These are phyloP conservation scores for Tolypocladium paradoxum DNA, from an alignment of 2,329 filamentous ascomycete genomes.

Conservation along the genomic window DNA sequence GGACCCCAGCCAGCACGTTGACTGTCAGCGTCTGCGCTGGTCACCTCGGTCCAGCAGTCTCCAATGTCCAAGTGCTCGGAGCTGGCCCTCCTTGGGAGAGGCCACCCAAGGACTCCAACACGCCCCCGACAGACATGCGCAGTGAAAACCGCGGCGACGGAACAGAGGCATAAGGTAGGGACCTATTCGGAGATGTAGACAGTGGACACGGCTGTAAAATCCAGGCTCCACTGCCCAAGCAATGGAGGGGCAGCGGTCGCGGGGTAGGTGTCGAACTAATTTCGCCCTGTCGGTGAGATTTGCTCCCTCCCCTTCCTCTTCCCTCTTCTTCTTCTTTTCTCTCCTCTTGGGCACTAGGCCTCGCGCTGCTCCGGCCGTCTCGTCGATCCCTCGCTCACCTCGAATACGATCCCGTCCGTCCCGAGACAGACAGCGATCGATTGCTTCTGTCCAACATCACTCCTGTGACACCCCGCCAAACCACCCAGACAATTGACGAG, in stretches of 20 bases:
- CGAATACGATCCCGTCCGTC: background rate
- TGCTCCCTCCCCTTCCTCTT: background rate
- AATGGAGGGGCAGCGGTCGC: background rate
- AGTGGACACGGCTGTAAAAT: background rate
- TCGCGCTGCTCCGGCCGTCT: background rate
- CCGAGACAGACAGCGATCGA: background rate
- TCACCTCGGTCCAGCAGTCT: no score
- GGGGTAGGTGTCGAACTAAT: background rate
- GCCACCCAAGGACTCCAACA: no score
- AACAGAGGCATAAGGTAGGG: no score
- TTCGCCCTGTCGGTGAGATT: background rate
- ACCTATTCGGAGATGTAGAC: no score
- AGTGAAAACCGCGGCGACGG: no score
- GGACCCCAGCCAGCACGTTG: no score
- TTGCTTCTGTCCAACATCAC: background rate
- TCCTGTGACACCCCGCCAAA: background rate
- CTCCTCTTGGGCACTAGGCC: background rate
- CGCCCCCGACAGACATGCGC: no score
- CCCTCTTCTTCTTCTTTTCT: background rate
- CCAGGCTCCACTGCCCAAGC: background rate
- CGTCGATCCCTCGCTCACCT: background rate
- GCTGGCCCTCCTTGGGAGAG: no score
- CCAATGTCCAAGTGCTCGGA: no score
- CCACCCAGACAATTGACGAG: background rate
- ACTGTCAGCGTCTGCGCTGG: no score